Evolutionary conservation across 164 flowering plant species (phyloP), one percentile per base, ranked within the genome.

Genomic region (Aristolochia contorta): DNA sequence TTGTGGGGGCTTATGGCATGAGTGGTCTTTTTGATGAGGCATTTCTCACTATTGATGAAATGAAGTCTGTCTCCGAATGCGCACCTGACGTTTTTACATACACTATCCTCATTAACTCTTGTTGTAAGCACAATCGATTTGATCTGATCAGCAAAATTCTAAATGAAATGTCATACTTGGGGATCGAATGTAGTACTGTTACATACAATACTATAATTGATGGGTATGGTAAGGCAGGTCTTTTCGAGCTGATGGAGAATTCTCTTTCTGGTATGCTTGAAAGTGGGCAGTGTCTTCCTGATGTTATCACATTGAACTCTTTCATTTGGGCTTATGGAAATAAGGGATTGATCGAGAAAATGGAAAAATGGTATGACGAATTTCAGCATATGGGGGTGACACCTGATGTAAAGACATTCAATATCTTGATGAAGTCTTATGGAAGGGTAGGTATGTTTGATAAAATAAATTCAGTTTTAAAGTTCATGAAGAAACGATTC

Each of bases 211-310:
- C 84, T 52, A 70, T 93, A 9, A 81, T 93, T 55, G 85, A 93
- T 78, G 98, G 97, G 60, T 93, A 84, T 73, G 98, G 98, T n/a
- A 93, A 87, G 60, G 91, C 89, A 59, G 73, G 73, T 66, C 75
- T 76, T 82, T 80, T 90, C 72, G 87, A 85, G 58, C 67, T 27
- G 58, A 92, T 92, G 97, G 98, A 87, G 75, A 72, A 49, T 54
- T 47, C 71, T 2, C 66, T 92, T 55, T 69, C 72, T 1, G 81
- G 75, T 49, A 86, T 85, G 96, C 73, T 87, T 56, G 90, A 81
- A 69, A 75, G 71, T 69, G 82, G 62, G 12, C 63, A 64, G 25
- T 86, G 85, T 64, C 61, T 59, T 56, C 98, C 96, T 2, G 96
- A 87, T 80, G 65, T 83, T 70, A 82, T 70, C 74, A 89, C 98